phyloP scores from a whole-genome alignment of 1,284 basidiomycete genomes.

The Cerrena zonata region DNA sequence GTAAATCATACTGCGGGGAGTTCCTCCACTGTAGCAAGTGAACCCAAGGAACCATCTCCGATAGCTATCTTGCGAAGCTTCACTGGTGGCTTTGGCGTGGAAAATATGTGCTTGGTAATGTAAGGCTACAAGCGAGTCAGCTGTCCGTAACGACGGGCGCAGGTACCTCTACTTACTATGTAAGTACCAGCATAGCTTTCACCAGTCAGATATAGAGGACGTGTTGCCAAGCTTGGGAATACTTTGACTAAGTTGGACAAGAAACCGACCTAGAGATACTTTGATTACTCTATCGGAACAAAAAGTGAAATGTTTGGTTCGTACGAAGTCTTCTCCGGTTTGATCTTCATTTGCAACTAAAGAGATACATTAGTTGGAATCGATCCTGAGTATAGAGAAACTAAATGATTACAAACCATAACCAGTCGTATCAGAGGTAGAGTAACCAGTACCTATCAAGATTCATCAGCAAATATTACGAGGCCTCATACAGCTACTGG shows the following conservation, averaged over 20 bases:
- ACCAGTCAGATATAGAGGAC: constrained; percentile 58
- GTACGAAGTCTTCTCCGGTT: constrained; percentile 23
- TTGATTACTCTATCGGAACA: constrained; percentile 47
- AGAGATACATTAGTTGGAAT: background rate
- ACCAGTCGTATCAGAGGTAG: constrained; percentile 54
- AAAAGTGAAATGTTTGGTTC: constrained; percentile 3
- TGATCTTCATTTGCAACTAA: constrained; percentile 38
- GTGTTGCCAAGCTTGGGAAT: constrained; percentile 54
- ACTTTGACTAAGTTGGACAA: constrained; percentile 59
- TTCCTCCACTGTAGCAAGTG: constrained; percentile 42
- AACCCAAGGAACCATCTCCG: constrained; percentile 55
- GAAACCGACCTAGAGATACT: constrained; percentile 39
- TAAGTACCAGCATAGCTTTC: constrained; percentile 67
- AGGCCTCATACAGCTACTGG: background rate
- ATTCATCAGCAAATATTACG: background rate
- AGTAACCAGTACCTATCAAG: constrained; percentile 52
- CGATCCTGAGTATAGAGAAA: background rate
- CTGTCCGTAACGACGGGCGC: background rate
- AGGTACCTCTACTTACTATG: constrained; percentile 39
- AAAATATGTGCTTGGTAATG: constrained; percentile 13
- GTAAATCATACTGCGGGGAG: constrained; percentile 49
- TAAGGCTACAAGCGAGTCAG: constrained; percentile 28
- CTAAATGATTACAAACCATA: constrained; percentile 10
- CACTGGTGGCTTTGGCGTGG: constrained; percentile 46
- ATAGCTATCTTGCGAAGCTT: constrained; percentile 57